Evolutionary conservation across 208 protist species (phyloP), one percentile per base, ranked within the genome.

Genomic region (Lotmaria passim): DNA sequence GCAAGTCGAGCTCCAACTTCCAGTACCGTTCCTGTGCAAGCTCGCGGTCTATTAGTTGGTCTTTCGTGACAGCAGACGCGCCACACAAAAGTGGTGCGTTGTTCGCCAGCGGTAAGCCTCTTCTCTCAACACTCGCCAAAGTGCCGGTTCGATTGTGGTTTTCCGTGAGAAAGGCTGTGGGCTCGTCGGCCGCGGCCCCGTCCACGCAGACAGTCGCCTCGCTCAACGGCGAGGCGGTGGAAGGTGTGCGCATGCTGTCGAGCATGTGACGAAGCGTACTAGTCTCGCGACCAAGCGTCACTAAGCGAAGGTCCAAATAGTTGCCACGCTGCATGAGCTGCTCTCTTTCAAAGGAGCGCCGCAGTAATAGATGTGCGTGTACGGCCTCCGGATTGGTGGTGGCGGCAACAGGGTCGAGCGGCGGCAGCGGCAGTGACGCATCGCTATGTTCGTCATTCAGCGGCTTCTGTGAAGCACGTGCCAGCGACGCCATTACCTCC

Each of bases 271-370:
- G 73, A n/a, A 95, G 74, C 11, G 75, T 84, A 19, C 53, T 33
- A 24, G 83, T 87, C 60, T 95, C 87, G 43, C 79, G 69, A 38
- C 86, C 85, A 8, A 95, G 63, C 24, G 73, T 63, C 10, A 95
- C 73, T 10, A 95, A 66, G 28, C 85, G 85, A 28, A 85, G 75
- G 63, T 95, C 90, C 3, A 95, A 80, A 33, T 85, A 77, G 63
- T 93, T 95, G 3, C 90, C 90, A 15, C 77, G 76, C 43, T 89
- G 69, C 83, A 85, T 81, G 31, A 95, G 78, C 51, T 87, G 76
- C 76, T 95, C 90, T 8, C 87, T 81, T n/a, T 81, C 78, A 36
- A 78, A 78, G 17, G 85, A 87, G 23, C 85, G 72, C 7, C 80
- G 82, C 43, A 95, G 73, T 59, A 95, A 78, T 24, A 86, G 66